phyloP scores from a whole-genome alignment of 2,329 filamentous ascomycete genomes.

The Penicillium paneum region DNA sequence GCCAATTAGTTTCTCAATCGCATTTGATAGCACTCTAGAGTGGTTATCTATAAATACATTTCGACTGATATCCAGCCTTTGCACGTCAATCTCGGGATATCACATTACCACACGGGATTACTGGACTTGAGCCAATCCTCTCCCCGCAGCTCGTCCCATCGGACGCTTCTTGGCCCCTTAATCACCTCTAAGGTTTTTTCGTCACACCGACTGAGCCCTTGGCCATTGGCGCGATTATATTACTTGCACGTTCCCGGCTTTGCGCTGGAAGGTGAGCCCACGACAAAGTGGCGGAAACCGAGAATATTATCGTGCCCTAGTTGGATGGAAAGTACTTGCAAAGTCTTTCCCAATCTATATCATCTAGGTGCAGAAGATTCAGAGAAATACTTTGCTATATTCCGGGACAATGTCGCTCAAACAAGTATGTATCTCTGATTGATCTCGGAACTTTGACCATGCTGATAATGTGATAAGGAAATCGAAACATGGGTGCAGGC shows the following conservation, averaged over 20 bases:
- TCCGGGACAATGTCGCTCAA: conserved; percentile 55
- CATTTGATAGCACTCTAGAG: neutral
- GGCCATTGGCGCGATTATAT: conserved; percentile 13
- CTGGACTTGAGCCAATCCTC: neutral
- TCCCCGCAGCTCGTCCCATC: conserved; percentile 5
- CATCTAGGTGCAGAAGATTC: neutral
- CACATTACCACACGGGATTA: neutral
- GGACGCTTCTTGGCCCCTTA: neutral
- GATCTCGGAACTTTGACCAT: neutral
- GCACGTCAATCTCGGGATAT: neutral
- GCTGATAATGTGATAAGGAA: conserved; percentile 59
- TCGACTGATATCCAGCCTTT: neutral
- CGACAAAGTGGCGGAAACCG: neutral
- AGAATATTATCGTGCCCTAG: neutral
- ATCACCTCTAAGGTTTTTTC: neutral
- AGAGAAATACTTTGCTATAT: neutral
- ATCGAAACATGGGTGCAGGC: conserved; percentile 98
- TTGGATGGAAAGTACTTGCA: conserved; percentile 3
- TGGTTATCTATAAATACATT: neutral
- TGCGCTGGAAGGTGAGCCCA: neutral
- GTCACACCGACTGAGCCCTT: conserved; percentile 12
- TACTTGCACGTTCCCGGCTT: conserved; percentile 8
- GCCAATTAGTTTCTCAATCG: neutral
- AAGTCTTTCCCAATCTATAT: neutral
- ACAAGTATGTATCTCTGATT: conserved; percentile 47